Base-by-base conservation (phyloP, 345 rosid genomes). In the Eucalyptus sideroxylon region DNA sequence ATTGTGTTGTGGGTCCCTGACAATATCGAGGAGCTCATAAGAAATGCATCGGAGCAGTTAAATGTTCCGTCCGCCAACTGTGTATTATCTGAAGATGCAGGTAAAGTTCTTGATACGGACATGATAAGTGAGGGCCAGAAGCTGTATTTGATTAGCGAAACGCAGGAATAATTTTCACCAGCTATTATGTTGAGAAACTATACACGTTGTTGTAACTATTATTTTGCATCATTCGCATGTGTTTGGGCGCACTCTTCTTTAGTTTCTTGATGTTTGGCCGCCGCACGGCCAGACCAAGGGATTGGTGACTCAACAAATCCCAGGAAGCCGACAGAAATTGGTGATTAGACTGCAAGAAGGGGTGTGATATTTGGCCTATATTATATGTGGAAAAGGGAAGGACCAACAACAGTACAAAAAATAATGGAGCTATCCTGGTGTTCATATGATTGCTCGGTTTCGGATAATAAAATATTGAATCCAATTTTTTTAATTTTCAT, bases 101-200 rank as follows among this genome's bases (percentile, higher is more conserved):
- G 98, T 89, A 93, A 95, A 91, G 91, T 98, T 90, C 89, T 94
- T 31, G 96, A 96, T 90, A 88, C 91, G 83, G 95, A 96, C 88
- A 92, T 96, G 97, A 95, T 98, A 24, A 93, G 62, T 88, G 96
- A 96, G 90, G 96, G 96, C 50, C 94, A 96, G 88, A 98, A 95
- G 89, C 90, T 98, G 90, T 97, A 94, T 89, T 87, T 98, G 90
- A 90, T 94, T 86, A 88, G 90, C 88, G 93, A 94, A 93, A 91
- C 91, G 87, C 88, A 88, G 60, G 59, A 91, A 80, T 42, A 62
- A n/a, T 45, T 86, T 47, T 17, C 87, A 51, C 62, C 42, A 51
- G 40, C 44, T 19, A 53, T 50, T n/a, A 50, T 77, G 83, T 77
- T 6, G 83, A 37, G 47, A 77, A 11, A 77, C 82, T 37, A 19